Percentiles rank a stretch among this genome's conserved stretches.
Evolutionary conservation across 352 stramenopile genomes (phyloP).

Genomic region (Ophiocytium majus): DNA sequence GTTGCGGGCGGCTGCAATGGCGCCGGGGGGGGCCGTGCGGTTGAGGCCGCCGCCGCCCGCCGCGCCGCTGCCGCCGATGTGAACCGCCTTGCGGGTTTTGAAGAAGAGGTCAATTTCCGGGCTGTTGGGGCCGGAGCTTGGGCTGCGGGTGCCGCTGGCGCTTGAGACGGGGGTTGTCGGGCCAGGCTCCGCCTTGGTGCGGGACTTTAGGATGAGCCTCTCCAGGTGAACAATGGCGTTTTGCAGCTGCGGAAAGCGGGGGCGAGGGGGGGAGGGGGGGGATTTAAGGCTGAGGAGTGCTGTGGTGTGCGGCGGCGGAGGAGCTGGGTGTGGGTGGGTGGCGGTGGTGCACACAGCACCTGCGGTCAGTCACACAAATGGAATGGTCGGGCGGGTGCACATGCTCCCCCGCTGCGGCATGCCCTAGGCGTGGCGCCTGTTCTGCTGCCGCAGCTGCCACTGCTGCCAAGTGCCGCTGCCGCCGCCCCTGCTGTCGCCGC

Average conservation of each 20-base stretch:
- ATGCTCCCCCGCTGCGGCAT: too few species aligned
- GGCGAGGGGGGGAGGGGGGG: too few species aligned
- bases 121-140: neutral
- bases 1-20: too few species aligned
- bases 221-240: slow-evolving; percentile 48
- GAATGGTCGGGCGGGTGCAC: neutral
- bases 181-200: slow-evolving; percentile 2
- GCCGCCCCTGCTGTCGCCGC: too few species aligned
- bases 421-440: too few species aligned
- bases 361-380: neutral
- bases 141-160: neutral
- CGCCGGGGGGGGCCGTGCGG: too few species aligned
- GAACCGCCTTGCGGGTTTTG: neutral
- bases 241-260: slow-evolving; percentile 29
- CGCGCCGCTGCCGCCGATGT: neutral
- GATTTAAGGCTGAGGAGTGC: too few species aligned
- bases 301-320: neutral
- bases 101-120: neutral
- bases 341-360: neutral
- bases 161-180: neutral
- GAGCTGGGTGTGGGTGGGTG: neutral
- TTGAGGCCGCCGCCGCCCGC: too few species aligned
- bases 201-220: slow-evolving; percentile 41
- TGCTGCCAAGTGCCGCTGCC: too few species aligned
- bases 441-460: too few species aligned